Conservation (phyloP, 768 basidiomycete genomes). For the Paxillus ammoniavirescens region DNA sequence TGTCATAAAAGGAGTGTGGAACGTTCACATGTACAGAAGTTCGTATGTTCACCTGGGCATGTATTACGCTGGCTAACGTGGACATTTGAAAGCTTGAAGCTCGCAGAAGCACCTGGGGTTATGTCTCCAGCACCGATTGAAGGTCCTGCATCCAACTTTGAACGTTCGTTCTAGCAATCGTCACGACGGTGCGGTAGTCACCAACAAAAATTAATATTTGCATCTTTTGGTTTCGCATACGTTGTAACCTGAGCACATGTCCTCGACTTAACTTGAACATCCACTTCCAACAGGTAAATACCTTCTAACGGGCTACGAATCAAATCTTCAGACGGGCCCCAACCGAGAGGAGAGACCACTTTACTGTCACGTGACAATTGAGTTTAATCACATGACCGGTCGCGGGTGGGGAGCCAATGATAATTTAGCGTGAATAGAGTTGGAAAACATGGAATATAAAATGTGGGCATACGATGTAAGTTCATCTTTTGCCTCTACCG, state of each 20-base stretch:
- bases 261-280: neutral
- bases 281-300: too few relatives aligned
- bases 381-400: slow-evolving; percentile 8
- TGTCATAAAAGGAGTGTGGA: slow-evolving; percentile 60
- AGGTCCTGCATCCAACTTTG: slow-evolving; percentile 14
- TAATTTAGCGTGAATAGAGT: neutral
- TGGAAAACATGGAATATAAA: slow-evolving; percentile 2
- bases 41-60: slow-evolving; percentile 16
- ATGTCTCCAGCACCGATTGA: slow-evolving; percentile 11
- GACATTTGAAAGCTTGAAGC: neutral
- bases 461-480: neutral
- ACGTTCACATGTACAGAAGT: slow-evolving; percentile 72
- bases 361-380: neutral
- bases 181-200: too few relatives aligned
- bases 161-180: neutral
- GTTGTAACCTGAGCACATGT: neutral
- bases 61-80: neutral
- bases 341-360: too few relatives aligned
- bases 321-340: too few relatives aligned
- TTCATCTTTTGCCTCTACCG: slow-evolving; percentile 11
- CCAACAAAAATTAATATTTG: neutral
- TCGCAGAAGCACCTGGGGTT: slow-evolving; percentile 1
- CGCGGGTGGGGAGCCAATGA: slow-evolving; percentile 8
- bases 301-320: too few relatives aligned
- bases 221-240: neutral